Evolutionary conservation across 2,329 filamentous ascomycete genomes (phyloP).

Genomic region (Raffaelea albimanens): DNA sequence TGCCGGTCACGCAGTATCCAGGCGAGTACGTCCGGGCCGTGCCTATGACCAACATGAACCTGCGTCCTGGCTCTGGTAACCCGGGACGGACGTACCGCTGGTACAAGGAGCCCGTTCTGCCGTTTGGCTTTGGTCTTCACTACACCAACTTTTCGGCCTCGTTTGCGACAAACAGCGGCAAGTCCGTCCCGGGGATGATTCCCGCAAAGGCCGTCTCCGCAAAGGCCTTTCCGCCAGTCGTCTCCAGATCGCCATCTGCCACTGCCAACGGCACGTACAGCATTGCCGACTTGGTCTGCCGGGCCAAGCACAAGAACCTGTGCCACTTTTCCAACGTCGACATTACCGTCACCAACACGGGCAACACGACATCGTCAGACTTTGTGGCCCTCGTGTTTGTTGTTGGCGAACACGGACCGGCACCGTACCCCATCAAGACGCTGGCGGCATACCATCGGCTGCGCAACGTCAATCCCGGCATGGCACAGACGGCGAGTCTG

Average conservation of each 20-base stretch:
- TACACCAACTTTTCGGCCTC: constrained; percentile 43
- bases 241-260: not conserved
- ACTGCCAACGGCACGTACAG: not conserved
- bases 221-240: not conserved
- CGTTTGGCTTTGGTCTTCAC: constrained; percentile 47
- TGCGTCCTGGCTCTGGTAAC: constrained; percentile 25
- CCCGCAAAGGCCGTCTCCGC: not conserved
- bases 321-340: constrained; percentile 7
- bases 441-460: constrained; percentile 41
- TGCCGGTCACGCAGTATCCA: constrained; percentile 49
- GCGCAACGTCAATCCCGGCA: constrained; percentile 23
- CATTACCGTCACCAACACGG: constrained; percentile 36
- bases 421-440: constrained; percentile 41
- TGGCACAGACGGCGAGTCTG: constrained; percentile 23
- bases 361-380: constrained; percentile 33
- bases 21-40: constrained; percentile 37
- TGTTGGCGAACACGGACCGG: constrained; percentile 32
- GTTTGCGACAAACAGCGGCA: too few relatives aligned
- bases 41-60: constrained; percentile 45
- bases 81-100: constrained; percentile 51
- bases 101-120: constrained; percentile 41
- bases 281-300: constrained; percentile 1
- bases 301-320: constrained; percentile 7
- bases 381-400: constrained; percentile 44
- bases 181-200: not conserved